Percentiles rank a stretch among this genome's conserved stretches.
These are phyloP conservation scores for Phialophora chinensis DNA, from an alignment of 2,329 filamentous ascomycete species.

Conservation along the genomic window DNA sequence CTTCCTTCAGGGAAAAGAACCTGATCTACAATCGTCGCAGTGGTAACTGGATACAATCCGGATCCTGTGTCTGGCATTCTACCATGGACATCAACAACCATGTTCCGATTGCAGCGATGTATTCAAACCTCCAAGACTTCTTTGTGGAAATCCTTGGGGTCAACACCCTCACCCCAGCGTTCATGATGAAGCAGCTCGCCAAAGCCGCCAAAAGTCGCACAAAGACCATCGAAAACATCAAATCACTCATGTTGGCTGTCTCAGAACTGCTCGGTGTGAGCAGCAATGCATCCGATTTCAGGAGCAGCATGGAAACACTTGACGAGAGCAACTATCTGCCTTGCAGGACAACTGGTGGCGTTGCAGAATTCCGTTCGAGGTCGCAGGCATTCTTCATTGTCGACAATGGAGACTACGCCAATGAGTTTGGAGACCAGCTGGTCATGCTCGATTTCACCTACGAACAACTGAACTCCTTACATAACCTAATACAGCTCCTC, in stretches of 20 bases:
- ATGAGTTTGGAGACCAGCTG: conserved; percentile 21
- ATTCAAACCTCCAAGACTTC: conserved; percentile 23
- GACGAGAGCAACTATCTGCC: conserved; percentile 22
- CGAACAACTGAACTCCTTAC: conserved; percentile 24
- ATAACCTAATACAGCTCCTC: conserved; percentile 26
- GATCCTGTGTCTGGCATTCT: conserved; percentile 29
- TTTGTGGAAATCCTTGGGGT: conserved; percentile 27
- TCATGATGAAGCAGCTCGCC: conserved; percentile 32
- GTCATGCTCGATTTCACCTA: conserved; percentile 29
- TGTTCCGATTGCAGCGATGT: conserved; percentile 24
- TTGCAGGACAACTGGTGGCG: conserved; percentile 17
- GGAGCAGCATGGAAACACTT: conserved; percentile 24
- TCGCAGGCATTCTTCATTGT: conserved; percentile 26
- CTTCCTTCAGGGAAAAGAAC: conserved; percentile 11
- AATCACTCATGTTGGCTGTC: conserved; percentile 24
- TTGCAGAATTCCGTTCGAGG: conserved; percentile 15
- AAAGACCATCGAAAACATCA: conserved; percentile 20
- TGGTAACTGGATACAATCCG: conserved; percentile 19
- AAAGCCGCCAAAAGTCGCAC: conserved; percentile 16
- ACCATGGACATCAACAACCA: conserved; percentile 22
- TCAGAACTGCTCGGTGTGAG: conserved; percentile 15
- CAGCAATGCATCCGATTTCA: conserved; percentile 20
- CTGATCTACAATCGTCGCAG: conserved; percentile 13
- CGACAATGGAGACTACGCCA: conserved; percentile 24
- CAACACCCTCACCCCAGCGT: conserved; percentile 21